Percentiles rank a stretch among this genome's conserved stretches.
Conservation (phyloP, 495 filamentous ascomycete species). For the Lophiotrema nucula region DNA sequence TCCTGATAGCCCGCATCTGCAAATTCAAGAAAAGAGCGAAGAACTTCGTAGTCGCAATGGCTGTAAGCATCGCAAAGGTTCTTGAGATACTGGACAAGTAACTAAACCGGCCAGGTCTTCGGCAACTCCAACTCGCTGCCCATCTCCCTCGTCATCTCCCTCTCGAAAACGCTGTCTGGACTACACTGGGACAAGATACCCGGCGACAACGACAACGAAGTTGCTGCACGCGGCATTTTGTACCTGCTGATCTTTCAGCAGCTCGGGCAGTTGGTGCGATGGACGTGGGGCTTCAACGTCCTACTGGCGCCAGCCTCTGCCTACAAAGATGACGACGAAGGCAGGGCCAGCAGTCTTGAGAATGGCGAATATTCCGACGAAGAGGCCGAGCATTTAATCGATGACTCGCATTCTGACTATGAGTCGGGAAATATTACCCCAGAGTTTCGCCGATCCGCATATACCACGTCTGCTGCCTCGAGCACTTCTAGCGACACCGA, state of each 20-base stretch:
- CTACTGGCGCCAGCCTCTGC: constrained; percentile 77
- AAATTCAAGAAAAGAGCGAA: constrained; percentile 77
- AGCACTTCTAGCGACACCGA: constrained; percentile 29
- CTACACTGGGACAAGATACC: constrained; percentile 90
- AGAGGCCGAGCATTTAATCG: constrained; percentile 33
- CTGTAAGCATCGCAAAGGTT: constrained; percentile 51
- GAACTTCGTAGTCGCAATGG: constrained; percentile 97
- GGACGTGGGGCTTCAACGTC: constrained; percentile 98
- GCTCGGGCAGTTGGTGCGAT: constrained; percentile 88
- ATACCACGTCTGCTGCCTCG: constrained; percentile 13
- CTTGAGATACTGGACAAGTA: neutral
- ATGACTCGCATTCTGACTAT: constrained; percentile 31
- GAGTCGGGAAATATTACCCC: constrained; percentile 32
- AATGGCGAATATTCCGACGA: constrained; percentile 70
- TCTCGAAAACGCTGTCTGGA: constrained; percentile 86
- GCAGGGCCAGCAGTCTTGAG: constrained; percentile 52
- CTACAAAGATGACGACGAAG: constrained; percentile 58
- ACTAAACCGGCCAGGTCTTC: constrained; percentile 61
- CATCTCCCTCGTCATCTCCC: constrained; percentile 90
- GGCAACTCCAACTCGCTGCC: constrained; percentile 98
- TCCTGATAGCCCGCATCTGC: constrained; percentile 66
- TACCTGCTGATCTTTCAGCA: constrained; percentile 98
- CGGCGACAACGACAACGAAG: constrained; percentile 92
- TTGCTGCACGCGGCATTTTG: constrained; percentile 87
- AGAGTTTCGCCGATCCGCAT: constrained; percentile 17